Conservation (phyloP, 495 filamentous ascomycete genomes). For the Cercophora sp. region DNA sequence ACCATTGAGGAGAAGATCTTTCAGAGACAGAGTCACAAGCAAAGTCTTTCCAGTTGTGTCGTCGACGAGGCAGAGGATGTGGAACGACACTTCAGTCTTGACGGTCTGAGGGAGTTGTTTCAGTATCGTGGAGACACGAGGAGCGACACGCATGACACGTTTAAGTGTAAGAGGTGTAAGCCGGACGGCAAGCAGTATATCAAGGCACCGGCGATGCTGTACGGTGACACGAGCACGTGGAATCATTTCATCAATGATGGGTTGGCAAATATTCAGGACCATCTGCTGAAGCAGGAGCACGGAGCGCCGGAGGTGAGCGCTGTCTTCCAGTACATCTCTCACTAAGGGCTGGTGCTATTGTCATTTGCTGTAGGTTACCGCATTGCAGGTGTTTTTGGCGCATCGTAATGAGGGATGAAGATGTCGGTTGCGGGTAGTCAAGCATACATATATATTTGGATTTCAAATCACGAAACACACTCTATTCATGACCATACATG, state of each 20-base stretch:
- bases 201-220: slow-evolving; percentile 90
- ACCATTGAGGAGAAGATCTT: slow-evolving; percentile 99
- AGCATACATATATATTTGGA: too few species aligned
- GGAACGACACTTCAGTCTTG: slow-evolving; percentile 89
- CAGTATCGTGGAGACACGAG: slow-evolving; percentile 78
- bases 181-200: slow-evolving; percentile 80
- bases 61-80: slow-evolving; percentile 96
- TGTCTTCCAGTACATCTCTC: slow-evolving; percentile 98
- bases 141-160: slow-evolving; percentile 96
- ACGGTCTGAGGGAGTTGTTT: slow-evolving; percentile 86
- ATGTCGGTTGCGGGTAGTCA: too few species aligned
- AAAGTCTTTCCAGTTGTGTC: slow-evolving; percentile 93
- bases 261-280: slow-evolving; percentile 80
- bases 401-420: not conserved
- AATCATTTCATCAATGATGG: slow-evolving; percentile 89
- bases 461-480: too few species aligned
- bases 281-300: slow-evolving; percentile 84
- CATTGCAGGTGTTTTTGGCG: not conserved
- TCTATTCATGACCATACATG: too few species aligned
- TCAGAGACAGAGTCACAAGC: slow-evolving; percentile 97
- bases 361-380: not conserved
- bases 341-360: slow-evolving; percentile 34
- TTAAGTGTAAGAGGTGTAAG: slow-evolving; percentile 95
- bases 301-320: slow-evolving; percentile 77
- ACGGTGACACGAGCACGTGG: slow-evolving; percentile 98